Evolutionary conservation across 2,329 filamentous ascomycete genomes (phyloP).

Genomic region (Ophiostoma australiae): DNA sequence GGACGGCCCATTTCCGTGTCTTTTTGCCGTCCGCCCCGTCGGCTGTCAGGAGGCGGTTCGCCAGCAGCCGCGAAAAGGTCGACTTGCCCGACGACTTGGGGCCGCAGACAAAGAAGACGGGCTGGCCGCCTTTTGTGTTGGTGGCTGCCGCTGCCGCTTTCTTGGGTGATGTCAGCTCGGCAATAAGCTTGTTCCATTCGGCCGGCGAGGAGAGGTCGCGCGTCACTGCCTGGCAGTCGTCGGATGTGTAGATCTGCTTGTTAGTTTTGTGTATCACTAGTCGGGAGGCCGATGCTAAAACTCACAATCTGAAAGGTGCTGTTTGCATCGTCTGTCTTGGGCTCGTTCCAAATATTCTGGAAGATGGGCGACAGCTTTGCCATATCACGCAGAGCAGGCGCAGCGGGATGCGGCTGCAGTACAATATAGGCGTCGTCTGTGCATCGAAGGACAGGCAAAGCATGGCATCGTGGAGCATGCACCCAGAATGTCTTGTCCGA

Average conservation of each 20-base stretch:
- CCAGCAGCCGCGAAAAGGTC: conserved; percentile 62
- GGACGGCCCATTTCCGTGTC: conserved; percentile 30
- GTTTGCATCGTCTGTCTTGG: conserved; percentile 46
- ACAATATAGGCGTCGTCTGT: conserved; percentile 48
- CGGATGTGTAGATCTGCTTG: conserved; percentile 50
- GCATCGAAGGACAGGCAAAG: conserved; percentile 61
- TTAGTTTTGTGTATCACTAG: not conserved
- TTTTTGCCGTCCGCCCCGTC: conserved; percentile 23
- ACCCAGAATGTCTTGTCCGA: conserved; percentile 47
- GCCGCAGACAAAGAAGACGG: conserved; percentile 58
- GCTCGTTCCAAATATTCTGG: conserved; percentile 59
- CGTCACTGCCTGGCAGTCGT: conserved; percentile 37
- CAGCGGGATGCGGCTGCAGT: conserved; percentile 50
- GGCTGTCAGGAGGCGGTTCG: conserved; percentile 61
- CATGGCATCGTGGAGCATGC: conserved; percentile 63
- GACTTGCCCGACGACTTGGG: conserved; percentile 72
- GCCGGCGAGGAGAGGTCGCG: conserved; percentile 54
- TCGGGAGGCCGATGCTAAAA: not conserved
- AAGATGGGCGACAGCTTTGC: conserved; percentile 62
- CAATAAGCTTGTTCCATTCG: conserved; percentile 58
- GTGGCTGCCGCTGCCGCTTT: conserved; percentile 17
- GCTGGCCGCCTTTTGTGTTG: conserved; percentile 29
- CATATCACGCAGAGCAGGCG: conserved; percentile 48
- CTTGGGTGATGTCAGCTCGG: conserved; percentile 38
- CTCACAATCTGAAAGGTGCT: conserved; percentile 34